Evolutionary conservation across 176 grass and related monocot species (phyloP), one percentile per base, ranked within the genome.

Genomic region (Hyparrhenia diplandra): DNA sequence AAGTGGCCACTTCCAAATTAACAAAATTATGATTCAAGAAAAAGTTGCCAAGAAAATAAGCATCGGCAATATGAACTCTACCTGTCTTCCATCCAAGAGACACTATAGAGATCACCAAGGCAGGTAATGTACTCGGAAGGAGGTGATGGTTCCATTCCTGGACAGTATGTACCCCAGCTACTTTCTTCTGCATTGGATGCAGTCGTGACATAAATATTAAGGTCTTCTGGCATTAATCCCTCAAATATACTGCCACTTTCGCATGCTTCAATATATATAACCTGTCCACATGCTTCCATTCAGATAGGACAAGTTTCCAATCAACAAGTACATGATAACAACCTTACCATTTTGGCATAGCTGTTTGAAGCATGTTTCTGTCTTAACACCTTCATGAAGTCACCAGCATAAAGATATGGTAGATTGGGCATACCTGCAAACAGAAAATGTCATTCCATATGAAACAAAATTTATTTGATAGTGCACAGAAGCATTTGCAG

Each of bases 11-110:
- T 31, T 80, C 16, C 8, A 9, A 74, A 62, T 49, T 55, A 42
- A 75, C 41, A 69, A 18, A 69, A 42, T 75, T 17, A 80, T 68
- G 41, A 16, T 83, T 66, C 28, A 42, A 65, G 34, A 16, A n/a
- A 25, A 74, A 66, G 23, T 68, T 55, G 45, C n/a, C 18, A 55
- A 13, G 31, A 69, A 52, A 27, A 18, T 28, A 34, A 20, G 29
- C 5, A 78, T 49, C 11, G 41, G 54, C 4, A 25, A 68, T 80
- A 24, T 14, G 4, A 27, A 54, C 8, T 8, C 13, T 80, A 98
- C 95, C 95, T 98, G 70, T 98, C 95, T 82, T 98, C 95, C 95
- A 98, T 92, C 95, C 95, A 98, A 85, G 95, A 77, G 74, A 98
- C 84, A 69, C 95, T 98, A 66, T 98, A 98, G 43, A 93, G 54